Evolutionary conservation across 176 grass and related monocot species (phyloP).

Genomic region (Thalia dealbata): DNA sequence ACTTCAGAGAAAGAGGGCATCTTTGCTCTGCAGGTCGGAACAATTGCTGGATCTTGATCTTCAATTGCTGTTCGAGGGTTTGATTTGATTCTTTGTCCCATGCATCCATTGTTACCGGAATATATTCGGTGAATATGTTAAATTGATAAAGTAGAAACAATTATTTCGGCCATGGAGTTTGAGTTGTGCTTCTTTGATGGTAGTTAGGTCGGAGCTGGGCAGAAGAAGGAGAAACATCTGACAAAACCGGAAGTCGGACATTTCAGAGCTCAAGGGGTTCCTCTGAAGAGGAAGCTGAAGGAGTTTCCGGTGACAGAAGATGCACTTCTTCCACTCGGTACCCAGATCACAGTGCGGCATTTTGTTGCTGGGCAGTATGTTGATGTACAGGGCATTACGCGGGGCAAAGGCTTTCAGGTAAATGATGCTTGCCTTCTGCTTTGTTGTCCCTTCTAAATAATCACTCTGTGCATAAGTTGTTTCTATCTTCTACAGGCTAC

Average conservation of each 20-base stretch:
- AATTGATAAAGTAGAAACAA: background rate
- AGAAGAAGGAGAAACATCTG: slow-evolving; percentile 99
- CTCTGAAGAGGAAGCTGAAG: slow-evolving; percentile 83
- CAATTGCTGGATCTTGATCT: background rate
- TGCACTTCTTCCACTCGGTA: slow-evolving; percentile 86
- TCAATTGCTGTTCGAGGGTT: background rate
- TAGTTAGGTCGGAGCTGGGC: slow-evolving; percentile 76
- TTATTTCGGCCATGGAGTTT: slow-evolving; percentile 5
- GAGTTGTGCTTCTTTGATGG: slow-evolving; percentile 18
- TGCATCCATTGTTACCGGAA: too few relatives aligned
- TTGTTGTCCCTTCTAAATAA: background rate
- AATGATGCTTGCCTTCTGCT: background rate
- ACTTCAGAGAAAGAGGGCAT: slow-evolving; percentile 76
- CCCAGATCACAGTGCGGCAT: slow-evolving; percentile 71
- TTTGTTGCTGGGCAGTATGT: slow-evolving; percentile 94
- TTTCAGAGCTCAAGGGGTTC: slow-evolving; percentile 74
- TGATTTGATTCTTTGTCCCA: background rate
- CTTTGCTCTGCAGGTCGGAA: slow-evolving; percentile 68
- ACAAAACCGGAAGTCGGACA: slow-evolving; percentile 81
- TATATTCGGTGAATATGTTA: background rate
- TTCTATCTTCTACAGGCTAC: background rate
- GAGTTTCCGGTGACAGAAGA: slow-evolving; percentile 95
- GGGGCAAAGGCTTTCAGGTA: slow-evolving; percentile 96
- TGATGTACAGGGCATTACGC: slow-evolving; percentile 74
- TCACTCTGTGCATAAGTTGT: background rate